phyloP scores from a whole-genome alignment of 2,329 filamentous ascomycete genomes.

The Fusarium praegraminearum region DNA sequence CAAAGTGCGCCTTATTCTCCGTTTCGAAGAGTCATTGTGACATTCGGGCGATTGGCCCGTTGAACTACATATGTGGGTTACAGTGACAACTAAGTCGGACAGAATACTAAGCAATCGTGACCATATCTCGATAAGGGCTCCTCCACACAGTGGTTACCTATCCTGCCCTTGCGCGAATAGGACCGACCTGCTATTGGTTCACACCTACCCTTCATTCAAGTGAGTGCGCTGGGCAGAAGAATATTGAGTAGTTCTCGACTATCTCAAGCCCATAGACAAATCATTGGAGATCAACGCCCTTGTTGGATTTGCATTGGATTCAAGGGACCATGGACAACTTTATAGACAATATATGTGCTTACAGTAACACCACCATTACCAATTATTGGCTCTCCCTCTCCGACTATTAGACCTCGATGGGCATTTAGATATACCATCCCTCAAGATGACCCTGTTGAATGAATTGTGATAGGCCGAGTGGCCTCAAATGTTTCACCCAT shows the following conservation, averaged over 20 bases:
- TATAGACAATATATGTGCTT: conserved; percentile 24
- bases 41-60: conserved; percentile 36
- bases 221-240: conserved; percentile 5
- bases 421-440: conserved; percentile 17
- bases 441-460: conserved; percentile 3
- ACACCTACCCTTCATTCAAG: conserved; percentile 22
- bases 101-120: conserved; percentile 1
- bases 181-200: conserved; percentile 12
- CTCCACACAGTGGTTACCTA: conserved; percentile 14
- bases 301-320: not conserved
- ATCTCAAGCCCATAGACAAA: not conserved
- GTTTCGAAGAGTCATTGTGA: conserved; percentile 16
- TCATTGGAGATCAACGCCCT: not conserved
- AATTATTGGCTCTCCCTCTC: conserved; percentile 26
- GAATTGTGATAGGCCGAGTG: conserved; percentile 13
- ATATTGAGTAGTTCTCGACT: conserved; percentile 1
- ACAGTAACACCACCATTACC: conserved; percentile 14
- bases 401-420: conserved; percentile 3
- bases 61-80: conserved; percentile 21
- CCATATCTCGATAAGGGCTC: conserved; percentile 34
- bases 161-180: conserved; percentile 2
- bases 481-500: conserved; percentile 43
- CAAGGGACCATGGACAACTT: conserved; percentile 1
- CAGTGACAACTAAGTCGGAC: conserved; percentile 11
- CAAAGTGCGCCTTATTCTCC: conserved; percentile 18